A percentile compares a stretch with the other conserved stretches of the same genome.
Conservation (phyloP, 2,329 filamentous ascomycete genomes). For the Orbilia oligospora region DNA sequence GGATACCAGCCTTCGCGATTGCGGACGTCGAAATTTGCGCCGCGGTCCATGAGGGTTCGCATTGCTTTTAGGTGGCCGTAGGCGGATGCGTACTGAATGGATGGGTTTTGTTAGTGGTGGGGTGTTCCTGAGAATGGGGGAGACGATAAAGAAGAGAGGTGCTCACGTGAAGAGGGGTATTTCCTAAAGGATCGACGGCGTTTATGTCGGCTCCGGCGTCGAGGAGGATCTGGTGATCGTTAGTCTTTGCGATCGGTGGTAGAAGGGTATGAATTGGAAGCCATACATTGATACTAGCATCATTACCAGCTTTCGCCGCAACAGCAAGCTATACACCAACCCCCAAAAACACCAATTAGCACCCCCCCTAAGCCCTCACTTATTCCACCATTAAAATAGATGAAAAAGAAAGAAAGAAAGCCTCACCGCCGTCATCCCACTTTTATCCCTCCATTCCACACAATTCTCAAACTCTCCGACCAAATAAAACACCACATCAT, state of each 20-base stretch:
- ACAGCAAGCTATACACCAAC: slow-evolving; percentile 59
- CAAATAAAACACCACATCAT: slow-evolving; percentile 62
- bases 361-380: not conserved
- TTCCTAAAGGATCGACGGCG: slow-evolving; percentile 62
- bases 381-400: too few relatives aligned
- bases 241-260: not conserved
- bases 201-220: slow-evolving; percentile 68
- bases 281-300: slow-evolving; percentile 63
- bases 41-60: slow-evolving; percentile 63
- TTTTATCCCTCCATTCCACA: slow-evolving; percentile 63
- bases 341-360: not conserved
- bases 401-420: not conserved
- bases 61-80: slow-evolving; percentile 64
- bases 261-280: not conserved
- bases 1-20: slow-evolving; percentile 63
- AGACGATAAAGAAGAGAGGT: not conserved
- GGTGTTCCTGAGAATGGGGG: slow-evolving; percentile 16
- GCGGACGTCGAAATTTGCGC: slow-evolving; percentile 61
- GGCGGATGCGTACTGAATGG: slow-evolving; percentile 63
- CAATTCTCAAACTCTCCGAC: slow-evolving; percentile 59
- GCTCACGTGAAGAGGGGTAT: slow-evolving; percentile 62
- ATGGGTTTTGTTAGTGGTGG: slow-evolving; percentile 5
- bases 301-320: slow-evolving; percentile 62
- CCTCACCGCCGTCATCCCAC: slow-evolving; percentile 61
- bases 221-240: slow-evolving; percentile 59